These are phyloP conservation scores for Ascochyta clinopodiicola DNA, from an alignment of 2,329 filamentous ascomycete species.

Conservation along the genomic window DNA sequence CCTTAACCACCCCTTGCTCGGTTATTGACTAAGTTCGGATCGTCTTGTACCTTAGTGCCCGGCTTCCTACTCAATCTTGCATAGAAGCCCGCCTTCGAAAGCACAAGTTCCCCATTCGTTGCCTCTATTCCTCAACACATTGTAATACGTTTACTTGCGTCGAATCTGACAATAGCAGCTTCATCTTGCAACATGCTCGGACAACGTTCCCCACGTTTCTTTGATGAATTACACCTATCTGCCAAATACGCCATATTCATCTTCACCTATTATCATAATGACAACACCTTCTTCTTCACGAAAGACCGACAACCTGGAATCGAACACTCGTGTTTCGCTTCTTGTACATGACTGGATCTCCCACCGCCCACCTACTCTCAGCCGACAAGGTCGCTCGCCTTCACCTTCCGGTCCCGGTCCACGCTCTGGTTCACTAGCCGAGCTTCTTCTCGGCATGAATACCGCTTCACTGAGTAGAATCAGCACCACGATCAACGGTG, in stretches of 20 bases:
- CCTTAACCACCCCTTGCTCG: too few relatives aligned
- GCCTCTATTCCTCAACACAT: too few relatives aligned
- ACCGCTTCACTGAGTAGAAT: conserved; percentile 86
- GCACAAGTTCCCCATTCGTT: too few relatives aligned
- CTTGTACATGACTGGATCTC: conserved; percentile 99
- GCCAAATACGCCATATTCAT: conserved; percentile 72
- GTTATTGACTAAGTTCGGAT: too few relatives aligned
- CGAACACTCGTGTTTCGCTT: conserved; percentile 86
- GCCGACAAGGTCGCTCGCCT: conserved; percentile 58
- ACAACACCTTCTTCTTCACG: conserved; percentile 82
- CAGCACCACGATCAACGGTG: conserved; percentile 91
- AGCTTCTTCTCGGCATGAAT: conserved; percentile 88
- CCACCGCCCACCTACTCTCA: conserved; percentile 81
- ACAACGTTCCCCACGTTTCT: conserved; percentile 86
- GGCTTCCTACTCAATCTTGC: too few relatives aligned
- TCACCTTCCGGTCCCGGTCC: conserved; percentile 63
- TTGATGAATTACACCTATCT: conserved; percentile 99
- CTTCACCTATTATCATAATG: conserved; percentile 76
- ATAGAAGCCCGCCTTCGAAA: too few relatives aligned
- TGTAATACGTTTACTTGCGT: too few relatives aligned
- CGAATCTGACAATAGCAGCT: conserved; percentile 64
- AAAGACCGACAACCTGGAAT: conserved; percentile 80
- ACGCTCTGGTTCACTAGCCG: conserved; percentile 75
- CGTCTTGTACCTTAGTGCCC: too few relatives aligned
- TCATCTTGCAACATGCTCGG: conserved; percentile 88